phyloP scores from a whole-genome alignment of 192 early-diverging fungal genomes.

The Cetraspora pellucida region DNA sequence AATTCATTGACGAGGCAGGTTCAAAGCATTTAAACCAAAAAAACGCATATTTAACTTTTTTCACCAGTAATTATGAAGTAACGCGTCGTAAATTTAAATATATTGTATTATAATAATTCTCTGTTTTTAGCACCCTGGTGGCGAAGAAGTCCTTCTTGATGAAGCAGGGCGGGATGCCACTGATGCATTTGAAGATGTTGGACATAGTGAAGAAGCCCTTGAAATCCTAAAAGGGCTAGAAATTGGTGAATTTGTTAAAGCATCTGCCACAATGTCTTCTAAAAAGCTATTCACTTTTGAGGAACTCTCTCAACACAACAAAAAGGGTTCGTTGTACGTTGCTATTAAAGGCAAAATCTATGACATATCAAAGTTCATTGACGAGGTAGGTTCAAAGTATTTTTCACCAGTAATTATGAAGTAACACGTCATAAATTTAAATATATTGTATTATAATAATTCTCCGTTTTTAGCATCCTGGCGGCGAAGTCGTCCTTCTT shows the following conservation, averaged over 20 bases:
- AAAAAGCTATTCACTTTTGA: slow-evolving; percentile 59
- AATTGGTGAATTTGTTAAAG: slow-evolving; percentile 81
- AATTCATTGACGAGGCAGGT: slow-evolving; percentile 75
- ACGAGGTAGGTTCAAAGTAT: slow-evolving; percentile 56
- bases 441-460: not conserved
- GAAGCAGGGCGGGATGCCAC: slow-evolving; percentile 88
- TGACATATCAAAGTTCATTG: slow-evolving; percentile 77
- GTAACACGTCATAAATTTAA: not conserved
- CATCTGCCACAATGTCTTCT: slow-evolving; percentile 50
- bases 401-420: not conserved
- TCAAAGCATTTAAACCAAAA: not conserved
- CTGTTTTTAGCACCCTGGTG: slow-evolving; percentile 85
- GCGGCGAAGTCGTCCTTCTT: slow-evolving; percentile 94
- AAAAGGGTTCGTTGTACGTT: slow-evolving; percentile 78
- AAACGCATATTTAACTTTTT: not conserved
- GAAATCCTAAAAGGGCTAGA: slow-evolving; percentile 76
- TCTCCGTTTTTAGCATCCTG: slow-evolving; percentile 75
- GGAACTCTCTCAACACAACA: slow-evolving; percentile 75
- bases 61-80: not conserved
- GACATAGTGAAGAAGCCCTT: slow-evolving; percentile 93
- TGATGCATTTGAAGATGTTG: slow-evolving; percentile 96
- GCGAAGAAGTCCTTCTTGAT: slow-evolving; percentile 95
- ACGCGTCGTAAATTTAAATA: not conserved
- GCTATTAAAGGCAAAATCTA: slow-evolving; percentile 78
- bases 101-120: not conserved